phyloP scores from a whole-genome alignment of 257 asterid genomes.

The Euphrasia confusa region DNA sequence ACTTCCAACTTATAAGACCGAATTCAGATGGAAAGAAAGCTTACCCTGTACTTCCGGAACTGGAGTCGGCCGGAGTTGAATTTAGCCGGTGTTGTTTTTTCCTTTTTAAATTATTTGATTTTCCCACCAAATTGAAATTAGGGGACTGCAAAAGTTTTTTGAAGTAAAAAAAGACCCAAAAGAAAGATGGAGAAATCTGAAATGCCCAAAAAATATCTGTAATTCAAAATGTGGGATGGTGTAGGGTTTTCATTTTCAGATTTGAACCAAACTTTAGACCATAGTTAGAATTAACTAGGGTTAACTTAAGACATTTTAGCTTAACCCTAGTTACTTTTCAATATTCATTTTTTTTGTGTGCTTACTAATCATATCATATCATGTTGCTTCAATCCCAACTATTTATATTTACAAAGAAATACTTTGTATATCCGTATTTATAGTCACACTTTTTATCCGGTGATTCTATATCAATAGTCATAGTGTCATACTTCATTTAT shows the following conservation, averaged over 20 bases:
- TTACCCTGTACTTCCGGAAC: slow-evolving; percentile 27
- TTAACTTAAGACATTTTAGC: slow-evolving; percentile 11
- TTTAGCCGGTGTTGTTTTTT: slow-evolving; percentile 11
- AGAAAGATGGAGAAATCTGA: slow-evolving; percentile 28
- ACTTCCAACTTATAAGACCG: slow-evolving; percentile 10
- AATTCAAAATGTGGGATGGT: slow-evolving; percentile 27
- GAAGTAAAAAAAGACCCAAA: slow-evolving; percentile 37
- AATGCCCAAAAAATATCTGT: slow-evolving; percentile 35
- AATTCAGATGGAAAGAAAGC: not conserved
- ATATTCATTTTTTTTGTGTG: not conserved
- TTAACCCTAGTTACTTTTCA: slow-evolving; percentile 40
- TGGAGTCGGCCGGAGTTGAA: slow-evolving; percentile 25
- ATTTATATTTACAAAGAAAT: too few species aligned
- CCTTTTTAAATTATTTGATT: slow-evolving; percentile 19
- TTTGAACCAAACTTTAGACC: slow-evolving; percentile 32
- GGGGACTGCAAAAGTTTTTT: slow-evolving; percentile 30
- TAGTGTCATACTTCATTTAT: too few species aligned
- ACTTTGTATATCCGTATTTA: too few species aligned
- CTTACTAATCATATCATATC: too few species aligned
- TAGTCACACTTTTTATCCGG: too few species aligned
- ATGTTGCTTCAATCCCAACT: too few species aligned
- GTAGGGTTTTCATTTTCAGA: slow-evolving; percentile 30
- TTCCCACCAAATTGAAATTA: slow-evolving; percentile 41
- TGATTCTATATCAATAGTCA: too few species aligned
- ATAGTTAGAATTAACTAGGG: slow-evolving; percentile 32